Percentiles rank a stretch among this genome's conserved stretches.
Conservation (phyloP, 495 filamentous ascomycete genomes). For the Hyaloscypha finlandica region DNA sequence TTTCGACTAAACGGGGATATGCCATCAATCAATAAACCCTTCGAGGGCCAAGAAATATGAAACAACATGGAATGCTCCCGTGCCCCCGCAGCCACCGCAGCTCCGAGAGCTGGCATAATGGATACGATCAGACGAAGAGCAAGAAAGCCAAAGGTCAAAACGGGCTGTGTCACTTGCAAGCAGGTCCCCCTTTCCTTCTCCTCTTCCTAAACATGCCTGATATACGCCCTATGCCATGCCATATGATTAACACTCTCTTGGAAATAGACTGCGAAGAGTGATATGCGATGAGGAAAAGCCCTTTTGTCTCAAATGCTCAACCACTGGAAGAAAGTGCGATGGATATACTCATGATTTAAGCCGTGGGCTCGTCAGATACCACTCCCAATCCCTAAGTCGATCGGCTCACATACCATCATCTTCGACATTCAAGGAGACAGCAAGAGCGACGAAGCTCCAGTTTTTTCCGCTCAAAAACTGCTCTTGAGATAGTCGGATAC, state of each 20-base stretch:
- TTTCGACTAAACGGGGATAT: too few species aligned
- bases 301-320: slow-evolving; percentile 15
- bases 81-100: too few species aligned
- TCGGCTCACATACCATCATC: slow-evolving; percentile 9
- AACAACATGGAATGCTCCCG: too few species aligned
- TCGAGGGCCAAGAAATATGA: too few species aligned
- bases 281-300: slow-evolving; percentile 32
- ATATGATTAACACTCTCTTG: slow-evolving; percentile 15
- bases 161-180: slow-evolving; percentile 17
- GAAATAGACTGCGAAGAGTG: slow-evolving; percentile 25
- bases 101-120: too few species aligned
- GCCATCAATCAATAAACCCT: too few species aligned
- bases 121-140: not conserved
- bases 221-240: too few species aligned
- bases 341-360: slow-evolving; percentile 18
- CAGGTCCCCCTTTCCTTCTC: not conserved
- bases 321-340: slow-evolving; percentile 27
- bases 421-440: slow-evolving; percentile 10
- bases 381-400: not conserved
- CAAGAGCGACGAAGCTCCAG: slow-evolving; percentile 28
- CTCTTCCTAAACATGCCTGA: not conserved
- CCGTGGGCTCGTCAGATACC: not conserved
- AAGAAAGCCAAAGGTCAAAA: slow-evolving; percentile 15
- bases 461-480: slow-evolving; percentile 46
- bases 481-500: slow-evolving; percentile 43